These are phyloP conservation scores for Fusarium praegraminearum DNA, from an alignment of 2,329 filamentous ascomycete genomes.

Conservation along the genomic window DNA sequence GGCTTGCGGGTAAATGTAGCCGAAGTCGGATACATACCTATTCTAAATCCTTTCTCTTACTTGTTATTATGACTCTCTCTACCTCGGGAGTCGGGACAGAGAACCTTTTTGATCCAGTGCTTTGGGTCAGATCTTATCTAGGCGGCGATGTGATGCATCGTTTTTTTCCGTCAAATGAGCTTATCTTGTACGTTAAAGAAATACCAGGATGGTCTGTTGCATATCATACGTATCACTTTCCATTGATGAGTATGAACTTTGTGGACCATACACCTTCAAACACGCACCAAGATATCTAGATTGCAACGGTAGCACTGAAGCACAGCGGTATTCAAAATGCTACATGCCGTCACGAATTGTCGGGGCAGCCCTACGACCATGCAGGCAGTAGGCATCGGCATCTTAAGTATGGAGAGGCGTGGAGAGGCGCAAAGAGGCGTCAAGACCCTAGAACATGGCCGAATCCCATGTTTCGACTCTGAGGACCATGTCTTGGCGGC, in stretches of 20 bases:
- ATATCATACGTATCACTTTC: too few species aligned
- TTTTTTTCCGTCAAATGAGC: background rate
- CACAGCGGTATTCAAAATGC: rapidly evolving
- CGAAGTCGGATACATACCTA: background rate
- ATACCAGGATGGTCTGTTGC: background rate
- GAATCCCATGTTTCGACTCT: background rate
- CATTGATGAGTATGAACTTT: background rate
- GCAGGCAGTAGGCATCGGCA: too few species aligned
- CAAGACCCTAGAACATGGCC: background rate
- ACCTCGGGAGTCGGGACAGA: too few species aligned
- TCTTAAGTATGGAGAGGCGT: background rate
- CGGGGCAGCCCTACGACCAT: background rate
- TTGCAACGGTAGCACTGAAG: background rate
- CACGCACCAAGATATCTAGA: too few species aligned
- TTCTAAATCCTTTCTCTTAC: background rate
- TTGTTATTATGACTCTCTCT: background rate
- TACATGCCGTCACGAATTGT: background rate
- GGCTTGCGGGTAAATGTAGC: background rate
- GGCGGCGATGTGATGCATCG: background rate
- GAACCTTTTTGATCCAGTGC: background rate
- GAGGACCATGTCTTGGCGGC: background rate
- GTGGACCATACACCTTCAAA: background rate
- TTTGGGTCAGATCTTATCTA: background rate
- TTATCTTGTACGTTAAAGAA: background rate
- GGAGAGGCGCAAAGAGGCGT: background rate